Evolutionary conservation across 2,329 filamentous ascomycete species (phyloP), one percentile per base, ranked within the genome.

Genomic region (Cladosporium austrohemisphaericum): DNA sequence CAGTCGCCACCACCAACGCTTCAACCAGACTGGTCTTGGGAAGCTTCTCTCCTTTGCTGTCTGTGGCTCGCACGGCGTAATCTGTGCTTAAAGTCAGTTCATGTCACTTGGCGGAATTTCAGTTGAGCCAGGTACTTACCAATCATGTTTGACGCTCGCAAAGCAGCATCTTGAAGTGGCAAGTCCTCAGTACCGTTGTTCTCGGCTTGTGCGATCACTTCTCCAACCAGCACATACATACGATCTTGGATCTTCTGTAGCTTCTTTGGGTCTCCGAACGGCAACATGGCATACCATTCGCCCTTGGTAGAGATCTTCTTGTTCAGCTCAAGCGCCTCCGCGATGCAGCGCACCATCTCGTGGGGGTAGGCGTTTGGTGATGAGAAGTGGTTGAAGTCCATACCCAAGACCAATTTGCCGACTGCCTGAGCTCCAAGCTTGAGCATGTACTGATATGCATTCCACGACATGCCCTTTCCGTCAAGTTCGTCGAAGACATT

Each of bases 271-370:
- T 80, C 77, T 6, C 81, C 80, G 46, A 83, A 83, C 0, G 81
- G 81, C 23, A 84, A 57, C 7, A 66, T 63, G 2, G 66, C 66
- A 51, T 83, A 83, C 79, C 79, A 84, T 36, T 70, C 67, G 2
- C 78, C 78, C 58, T 73, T 71, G 0, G 75, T 71, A 0, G 77
- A 71, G 7, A 82, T 68, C 59, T 78, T 78, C 67, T 84, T 84
- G 64, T 81, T 84, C 8, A 84, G 63, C 25, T 71, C 68, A 1
- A 84, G 68, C 0, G 69, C 56, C 35, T 77, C 68, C 0, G 74
- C 79, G 32, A 83, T 77, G 9, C 65, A 53, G 32, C 67, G 58
- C 0, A 82, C 74, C 64, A 83, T 75, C 0, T 60, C 57, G 6
- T 36, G 22, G 13, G 44, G 44, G 11, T 66, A 74, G 74, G 2